phyloP scores from a whole-genome alignment of 306 rosid genomes.

The Cucurbita moschata region DNA sequence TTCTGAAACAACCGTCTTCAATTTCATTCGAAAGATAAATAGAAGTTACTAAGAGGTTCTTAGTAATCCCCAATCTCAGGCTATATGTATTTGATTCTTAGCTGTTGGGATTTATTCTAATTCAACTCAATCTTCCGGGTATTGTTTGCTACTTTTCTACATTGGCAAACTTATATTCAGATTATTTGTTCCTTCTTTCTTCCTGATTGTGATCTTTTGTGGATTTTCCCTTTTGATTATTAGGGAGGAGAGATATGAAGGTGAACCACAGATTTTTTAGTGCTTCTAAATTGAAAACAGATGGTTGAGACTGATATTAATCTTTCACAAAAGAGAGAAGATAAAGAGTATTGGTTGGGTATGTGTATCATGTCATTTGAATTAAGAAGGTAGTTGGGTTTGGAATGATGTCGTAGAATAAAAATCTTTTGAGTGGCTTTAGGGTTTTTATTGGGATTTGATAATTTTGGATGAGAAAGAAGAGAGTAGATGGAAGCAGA shows the following conservation, averaged over 20 bases:
- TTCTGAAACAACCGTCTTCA: too few relatives aligned
- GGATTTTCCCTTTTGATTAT: constrained; percentile 7
- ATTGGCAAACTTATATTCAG: background rate
- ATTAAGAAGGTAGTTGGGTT: constrained; percentile 22
- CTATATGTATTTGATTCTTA: background rate
- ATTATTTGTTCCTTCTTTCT: background rate
- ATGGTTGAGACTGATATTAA: constrained; percentile 13
- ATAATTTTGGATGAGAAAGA: background rate
- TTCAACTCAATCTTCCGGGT: background rate
- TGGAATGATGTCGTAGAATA: constrained; percentile 2
- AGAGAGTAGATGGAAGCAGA: constrained; percentile 28
- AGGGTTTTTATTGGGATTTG: background rate
- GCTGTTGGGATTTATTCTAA: background rate
- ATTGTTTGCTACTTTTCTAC: background rate
- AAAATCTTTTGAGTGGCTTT: constrained; percentile 4
- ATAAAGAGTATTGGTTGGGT: background rate
- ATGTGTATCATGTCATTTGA: constrained; percentile 21
- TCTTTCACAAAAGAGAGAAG: background rate
- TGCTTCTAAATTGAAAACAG: constrained; percentile 5
- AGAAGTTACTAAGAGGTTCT: background rate
- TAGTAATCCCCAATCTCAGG: too few relatives aligned
- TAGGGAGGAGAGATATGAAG: constrained; percentile 18
- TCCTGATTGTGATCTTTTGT: constrained; percentile 3
- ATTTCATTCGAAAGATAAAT: background rate
- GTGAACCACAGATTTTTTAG: constrained; percentile 12